phyloP scores from a whole-genome alignment of 1,139 yeast species.

The Yamadazyma diddensiae region DNA sequence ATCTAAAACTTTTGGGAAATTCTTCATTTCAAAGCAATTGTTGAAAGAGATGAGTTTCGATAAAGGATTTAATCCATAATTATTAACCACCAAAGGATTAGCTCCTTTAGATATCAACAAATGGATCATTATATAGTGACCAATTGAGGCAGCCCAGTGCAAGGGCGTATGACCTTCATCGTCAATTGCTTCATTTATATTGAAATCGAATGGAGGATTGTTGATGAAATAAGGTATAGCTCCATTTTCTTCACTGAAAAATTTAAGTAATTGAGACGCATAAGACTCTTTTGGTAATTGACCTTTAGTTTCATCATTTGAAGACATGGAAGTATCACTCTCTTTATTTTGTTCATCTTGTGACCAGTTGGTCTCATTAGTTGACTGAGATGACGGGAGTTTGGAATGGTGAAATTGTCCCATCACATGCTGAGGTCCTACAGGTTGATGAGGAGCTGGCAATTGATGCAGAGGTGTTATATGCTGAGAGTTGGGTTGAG shows the following conservation, averaged over 20 bases:
- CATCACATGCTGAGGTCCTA: slow-evolving; percentile 20
- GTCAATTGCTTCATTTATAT: slow-evolving; percentile 83
- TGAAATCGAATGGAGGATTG: slow-evolving; percentile 75
- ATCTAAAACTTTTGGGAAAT: slow-evolving; percentile 69
- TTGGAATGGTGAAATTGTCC: slow-evolving; percentile 30
- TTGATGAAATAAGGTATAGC: slow-evolving; percentile 72
- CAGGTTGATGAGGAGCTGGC: slow-evolving; percentile 12
- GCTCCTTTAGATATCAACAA: slow-evolving; percentile 72
- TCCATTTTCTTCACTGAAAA: slow-evolving; percentile 65
- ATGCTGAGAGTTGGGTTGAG: slow-evolving; percentile 12
- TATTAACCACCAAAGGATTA: slow-evolving; percentile 69
- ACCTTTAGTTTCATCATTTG: slow-evolving; percentile 26
- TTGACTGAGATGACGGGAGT: slow-evolving; percentile 39
- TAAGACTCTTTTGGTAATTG: slow-evolving; percentile 32
- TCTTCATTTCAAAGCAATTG: slow-evolving; percentile 77
- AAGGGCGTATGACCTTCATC: slow-evolving; percentile 95
- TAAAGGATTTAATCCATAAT: slow-evolving; percentile 78
- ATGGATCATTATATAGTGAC: slow-evolving; percentile 69
- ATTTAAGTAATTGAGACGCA: slow-evolving; percentile 53
- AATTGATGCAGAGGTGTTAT: slow-evolving; percentile 14
- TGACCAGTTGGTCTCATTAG: slow-evolving; percentile 48
- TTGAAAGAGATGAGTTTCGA: slow-evolving; percentile 83
- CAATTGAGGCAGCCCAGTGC: slow-evolving; percentile 97
- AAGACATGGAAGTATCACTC: slow-evolving; percentile 43
- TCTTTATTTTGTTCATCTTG: slow-evolving; percentile 44